Evolutionary conservation across 208 protist species (phyloP).

Genomic region (Acanthamoeba divionensis): DNA sequence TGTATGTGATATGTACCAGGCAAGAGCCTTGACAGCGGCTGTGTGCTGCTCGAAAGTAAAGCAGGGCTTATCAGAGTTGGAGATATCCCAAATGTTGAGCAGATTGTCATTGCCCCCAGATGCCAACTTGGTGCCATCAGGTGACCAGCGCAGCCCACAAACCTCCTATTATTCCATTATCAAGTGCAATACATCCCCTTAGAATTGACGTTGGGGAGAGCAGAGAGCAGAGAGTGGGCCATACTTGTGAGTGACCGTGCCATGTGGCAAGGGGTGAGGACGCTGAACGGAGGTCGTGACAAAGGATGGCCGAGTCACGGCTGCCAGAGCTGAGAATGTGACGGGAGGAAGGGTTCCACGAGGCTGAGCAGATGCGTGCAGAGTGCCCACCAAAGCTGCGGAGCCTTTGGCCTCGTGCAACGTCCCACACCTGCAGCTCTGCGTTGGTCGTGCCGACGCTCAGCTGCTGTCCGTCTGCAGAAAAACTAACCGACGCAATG

Average conservation of each 20-base stretch:
- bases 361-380: constrained; percentile 87
- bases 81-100: constrained; percentile 92
- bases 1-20: too few relatives aligned
- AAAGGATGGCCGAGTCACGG: constrained; percentile 90
- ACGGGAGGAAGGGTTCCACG: constrained; percentile 88
- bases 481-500: constrained; percentile 92
- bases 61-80: constrained; percentile 72
- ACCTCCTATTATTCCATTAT: too few relatives aligned
- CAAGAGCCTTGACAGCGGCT: constrained; percentile 93
- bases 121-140: constrained; percentile 89
- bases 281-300: constrained; percentile 93
- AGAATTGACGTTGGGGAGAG: constrained; percentile 57
- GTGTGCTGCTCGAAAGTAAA: constrained; percentile 88
- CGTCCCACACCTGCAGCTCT: constrained; percentile 83
- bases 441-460: constrained; percentile 79
- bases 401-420: constrained; percentile 72
- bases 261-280: constrained; percentile 74
- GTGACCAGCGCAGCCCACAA: constrained; percentile 95
- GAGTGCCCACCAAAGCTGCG: constrained; percentile 86
- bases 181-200: neutral
- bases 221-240: too few relatives aligned
- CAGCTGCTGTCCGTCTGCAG: constrained; percentile 84
- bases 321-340: constrained; percentile 89
- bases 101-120: constrained; percentile 98
- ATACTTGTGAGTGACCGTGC: constrained; percentile 87